Evolutionary conservation across 768 basidiomycete species (phyloP), one percentile per base, ranked within the genome.

Genomic region (Pleurotus ostreatus): DNA sequence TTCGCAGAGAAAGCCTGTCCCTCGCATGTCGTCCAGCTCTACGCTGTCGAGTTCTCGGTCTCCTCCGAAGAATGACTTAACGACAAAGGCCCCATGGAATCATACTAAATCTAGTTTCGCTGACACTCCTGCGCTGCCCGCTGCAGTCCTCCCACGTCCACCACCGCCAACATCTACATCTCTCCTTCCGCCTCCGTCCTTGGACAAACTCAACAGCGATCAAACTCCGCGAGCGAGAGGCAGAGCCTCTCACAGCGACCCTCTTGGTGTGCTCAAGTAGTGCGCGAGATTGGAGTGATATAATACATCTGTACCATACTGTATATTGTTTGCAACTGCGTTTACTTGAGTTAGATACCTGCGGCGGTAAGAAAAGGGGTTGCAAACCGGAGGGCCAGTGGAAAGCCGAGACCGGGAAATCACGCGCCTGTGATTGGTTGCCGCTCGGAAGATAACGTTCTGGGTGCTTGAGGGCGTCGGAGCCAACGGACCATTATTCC

Each of bases 81-180:
- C 60, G 5, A 40, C 66, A n/a, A 64, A 64, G 16, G 80, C 80
- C 23, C 82, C 84, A 13, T 84, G 83, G 83, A 80, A 81, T 57
- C 72, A 82, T 62, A 83, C 83, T 16, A 74, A 67, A 48, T 83
- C 83, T 5, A 72, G 67, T 56, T 84, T 85, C 65, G 69, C 71
- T 37, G 61, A 49, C 3, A 59, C 70, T 15, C 62, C 63, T 53
- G 55, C 62, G 51, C 62, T 78, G 44, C 67, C 74, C 9, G 63
- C 76, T 18, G 71, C 75, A 16, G 66, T 77, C 41, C 71, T 85
- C 57, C 81, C 84, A 18, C 77, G 79, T 34, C 66, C 74, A 12
- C 81, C 84, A 44, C 77, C 84, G 54, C 72, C 75, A 48, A 74
- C 81, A 25, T 76, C 83, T 57, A 72, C 68, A 30, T 65, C 63